Evolutionary conservation across 345 rosid species (phyloP), one percentile per base, ranked within the genome.

Genomic region (Aethionema arabicum): DNA sequence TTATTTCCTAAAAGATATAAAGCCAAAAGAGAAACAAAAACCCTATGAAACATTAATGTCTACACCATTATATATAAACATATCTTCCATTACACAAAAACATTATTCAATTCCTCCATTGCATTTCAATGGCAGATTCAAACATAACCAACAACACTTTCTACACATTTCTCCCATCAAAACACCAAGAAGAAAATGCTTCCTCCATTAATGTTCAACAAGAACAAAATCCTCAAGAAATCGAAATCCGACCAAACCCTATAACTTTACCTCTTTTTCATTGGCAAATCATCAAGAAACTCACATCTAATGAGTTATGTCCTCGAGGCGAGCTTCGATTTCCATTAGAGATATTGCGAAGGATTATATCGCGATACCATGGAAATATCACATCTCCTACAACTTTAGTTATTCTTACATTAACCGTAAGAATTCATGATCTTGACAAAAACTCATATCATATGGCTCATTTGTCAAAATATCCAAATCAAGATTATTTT

Each of bases 121-220:
- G 40, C 1, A 37, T 37, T 37, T 37, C 11, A 37, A 37, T 37
- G 11, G 7, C 11, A 3, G 40, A 37, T 37, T n/a, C 15, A 31
- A 48, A 36, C 11, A 61, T 47, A 55, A 61, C 21, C 37, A 61
- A 61, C 47, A 61, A 6, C 7, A 6, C 40, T 6, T 37, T 37
- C 51, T 59, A 68, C 45, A 59, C 47, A 8, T 68, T 68, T 44
- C 7, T 68, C 35, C 39, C 7, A 14, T 59, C 72, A 43, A 68
- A 60, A 52, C 29, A 52, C 7, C 41, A 68, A 60, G 67, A 68
- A 60, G 33, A 60, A 37, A 44, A 44, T 5, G 1, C 5, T 0
- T 16, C 49, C 8, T n/a, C 6, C 39, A 12, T 15, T 12, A 8
- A 45, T 38, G 5, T 6, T 36, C 43, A 51, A 2, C 16, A 55